phyloP scores from a whole-genome alignment of 139 green algal genomes.

The Ulvella scutata region DNA sequence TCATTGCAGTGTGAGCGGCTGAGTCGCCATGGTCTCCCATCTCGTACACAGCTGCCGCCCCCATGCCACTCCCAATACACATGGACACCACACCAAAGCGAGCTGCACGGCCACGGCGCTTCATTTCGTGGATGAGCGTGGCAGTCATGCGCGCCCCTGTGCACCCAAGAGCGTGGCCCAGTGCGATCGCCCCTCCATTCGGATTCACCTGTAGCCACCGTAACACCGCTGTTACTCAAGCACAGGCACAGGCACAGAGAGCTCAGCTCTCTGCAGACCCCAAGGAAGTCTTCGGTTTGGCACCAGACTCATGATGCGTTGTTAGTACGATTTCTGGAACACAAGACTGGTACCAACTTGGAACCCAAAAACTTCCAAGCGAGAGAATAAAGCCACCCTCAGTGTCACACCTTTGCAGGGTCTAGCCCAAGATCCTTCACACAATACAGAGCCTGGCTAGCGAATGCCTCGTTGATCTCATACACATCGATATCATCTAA shows the following conservation, averaged over 20 bases:
- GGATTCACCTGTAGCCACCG: constrained; percentile 74
- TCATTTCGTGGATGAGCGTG: constrained; percentile 94
- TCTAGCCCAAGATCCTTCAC: constrained; percentile 8
- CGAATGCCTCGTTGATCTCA: constrained; percentile 98
- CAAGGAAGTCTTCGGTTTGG: too few species aligned
- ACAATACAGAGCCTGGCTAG: constrained; percentile 68
- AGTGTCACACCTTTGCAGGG: background rate
- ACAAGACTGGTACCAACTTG: background rate
- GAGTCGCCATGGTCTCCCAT: constrained; percentile 9
- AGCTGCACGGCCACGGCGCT: constrained; percentile 49
- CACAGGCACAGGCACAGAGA: too few species aligned
- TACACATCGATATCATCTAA: constrained; percentile 93
- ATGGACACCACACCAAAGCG: constrained; percentile 94
- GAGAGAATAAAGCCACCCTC: background rate
- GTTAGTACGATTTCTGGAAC: too few species aligned
- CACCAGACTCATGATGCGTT: too few species aligned
- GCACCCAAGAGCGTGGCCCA: constrained; percentile 89
- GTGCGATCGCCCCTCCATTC: constrained; percentile 92
- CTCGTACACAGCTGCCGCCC: constrained; percentile 84
- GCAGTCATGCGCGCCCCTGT: constrained; percentile 75
- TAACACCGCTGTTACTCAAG: too few species aligned
- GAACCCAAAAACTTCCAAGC: background rate
- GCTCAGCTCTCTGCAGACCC: too few species aligned
- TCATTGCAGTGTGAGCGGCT: background rate
- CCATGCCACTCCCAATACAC: constrained; percentile 96